phyloP scores from a whole-genome alignment of 768 basidiomycete genomes.

The Infundibulicybe gibba region DNA sequence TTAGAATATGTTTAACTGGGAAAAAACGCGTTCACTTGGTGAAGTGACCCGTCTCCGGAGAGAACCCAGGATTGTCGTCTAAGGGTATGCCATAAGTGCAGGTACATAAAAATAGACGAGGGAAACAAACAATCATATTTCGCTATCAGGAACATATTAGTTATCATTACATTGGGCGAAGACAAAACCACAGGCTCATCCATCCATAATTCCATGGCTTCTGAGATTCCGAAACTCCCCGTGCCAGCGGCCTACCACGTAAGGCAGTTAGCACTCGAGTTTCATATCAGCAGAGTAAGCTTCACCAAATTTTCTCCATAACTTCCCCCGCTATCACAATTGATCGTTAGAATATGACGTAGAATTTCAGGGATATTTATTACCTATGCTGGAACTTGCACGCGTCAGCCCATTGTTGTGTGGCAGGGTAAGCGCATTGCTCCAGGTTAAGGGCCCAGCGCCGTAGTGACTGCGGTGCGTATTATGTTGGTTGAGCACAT shows the following conservation, averaged over 20 bases:
- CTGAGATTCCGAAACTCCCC: constrained; percentile 10
- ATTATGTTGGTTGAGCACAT: constrained; percentile 10
- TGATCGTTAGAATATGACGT: not conserved
- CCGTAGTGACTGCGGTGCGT: constrained; percentile 15
- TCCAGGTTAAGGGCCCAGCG: constrained; percentile 18
- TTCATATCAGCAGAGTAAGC: not conserved
- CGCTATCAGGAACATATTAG: constrained; percentile 3
- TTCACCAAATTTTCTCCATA: constrained; percentile 26
- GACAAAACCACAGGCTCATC: constrained; percentile 18
- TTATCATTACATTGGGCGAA: not conserved
- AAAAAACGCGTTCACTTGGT: constrained; percentile 14
- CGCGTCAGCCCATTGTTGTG: constrained; percentile 15
- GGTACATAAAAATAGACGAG: not conserved
- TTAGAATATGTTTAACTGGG: not conserved
- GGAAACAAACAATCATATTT: constrained; percentile 17
- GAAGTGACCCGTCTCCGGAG: constrained; percentile 21
- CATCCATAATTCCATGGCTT: constrained; percentile 22
- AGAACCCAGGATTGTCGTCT: constrained; percentile 24
- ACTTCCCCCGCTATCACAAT: constrained; percentile 6
- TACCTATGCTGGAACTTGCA: constrained; percentile 23
- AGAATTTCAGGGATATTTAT: not conserved
- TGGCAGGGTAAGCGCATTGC: constrained; percentile 12
- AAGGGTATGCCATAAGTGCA: not conserved
- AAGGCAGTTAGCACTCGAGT: not conserved
- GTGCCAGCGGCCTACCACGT: constrained; percentile 16